phyloP scores from a whole-genome alignment of 768 basidiomycete species.

The Tylopilus cervinicoccineus region DNA sequence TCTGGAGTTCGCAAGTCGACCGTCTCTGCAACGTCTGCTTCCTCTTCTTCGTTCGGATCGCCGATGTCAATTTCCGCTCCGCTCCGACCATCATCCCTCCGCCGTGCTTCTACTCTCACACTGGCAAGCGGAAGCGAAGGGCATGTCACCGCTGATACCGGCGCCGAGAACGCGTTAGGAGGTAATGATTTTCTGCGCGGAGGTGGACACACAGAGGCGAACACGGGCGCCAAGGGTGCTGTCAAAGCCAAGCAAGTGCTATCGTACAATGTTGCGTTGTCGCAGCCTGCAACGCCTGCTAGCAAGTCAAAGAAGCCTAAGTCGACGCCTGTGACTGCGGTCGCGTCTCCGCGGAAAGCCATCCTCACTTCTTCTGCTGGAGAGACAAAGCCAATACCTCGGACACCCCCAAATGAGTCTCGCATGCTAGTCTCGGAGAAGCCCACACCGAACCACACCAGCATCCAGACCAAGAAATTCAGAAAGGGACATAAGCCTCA shows the following conservation, averaged over 20 bases:
- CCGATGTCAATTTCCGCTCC: constrained; percentile 36
- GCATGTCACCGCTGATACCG: constrained; percentile 6
- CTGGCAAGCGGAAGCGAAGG: constrained; percentile 21
- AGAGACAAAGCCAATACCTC: constrained; percentile 14
- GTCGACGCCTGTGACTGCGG: neutral
- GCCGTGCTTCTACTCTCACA: constrained; percentile 33
- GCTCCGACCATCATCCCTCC: constrained; percentile 42
- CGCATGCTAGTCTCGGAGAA: constrained; percentile 11
- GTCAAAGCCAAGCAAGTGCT: constrained; percentile 45
- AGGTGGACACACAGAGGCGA: constrained; percentile 16
- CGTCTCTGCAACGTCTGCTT: constrained; percentile 25
- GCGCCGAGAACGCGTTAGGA: constrained; percentile 10
- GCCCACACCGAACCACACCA: constrained; percentile 15
- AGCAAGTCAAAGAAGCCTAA: constrained; percentile 17
- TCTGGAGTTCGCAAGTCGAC: constrained; percentile 27
- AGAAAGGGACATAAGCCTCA: constrained; percentile 35
- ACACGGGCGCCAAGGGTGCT: constrained; percentile 16
- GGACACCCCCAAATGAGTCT: constrained; percentile 24
- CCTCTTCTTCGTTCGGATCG: constrained; percentile 33
- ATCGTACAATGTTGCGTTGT: constrained; percentile 40
- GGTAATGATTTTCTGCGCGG: constrained; percentile 8
- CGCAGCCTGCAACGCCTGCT: constrained; percentile 8
- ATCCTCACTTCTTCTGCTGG: neutral
- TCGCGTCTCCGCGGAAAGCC: constrained; percentile 5
- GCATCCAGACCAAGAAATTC: constrained; percentile 17